These are phyloP conservation scores for Hyphodiscus sp. DNA, from an alignment of 2,329 filamentous ascomycete species.

Conservation along the genomic window DNA sequence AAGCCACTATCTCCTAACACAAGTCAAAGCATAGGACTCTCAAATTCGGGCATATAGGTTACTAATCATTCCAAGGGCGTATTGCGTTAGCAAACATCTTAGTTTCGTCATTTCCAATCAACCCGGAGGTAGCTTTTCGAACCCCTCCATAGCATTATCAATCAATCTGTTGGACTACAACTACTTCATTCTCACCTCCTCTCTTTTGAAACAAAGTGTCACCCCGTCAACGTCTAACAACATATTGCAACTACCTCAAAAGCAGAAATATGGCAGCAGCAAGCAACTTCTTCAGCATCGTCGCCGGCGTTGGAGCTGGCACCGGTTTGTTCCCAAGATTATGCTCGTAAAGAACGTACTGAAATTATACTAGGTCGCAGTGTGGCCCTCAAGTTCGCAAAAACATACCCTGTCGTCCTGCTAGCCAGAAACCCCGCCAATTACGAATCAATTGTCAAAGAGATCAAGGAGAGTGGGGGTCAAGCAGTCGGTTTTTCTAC, in stretches of 20 bases:
- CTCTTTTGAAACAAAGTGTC: neutral
- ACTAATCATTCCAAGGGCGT: neutral
- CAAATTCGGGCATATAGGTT: neutral
- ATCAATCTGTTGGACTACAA: slow-evolving; percentile 2
- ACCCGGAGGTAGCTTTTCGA: neutral
- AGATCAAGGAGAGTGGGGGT: slow-evolving; percentile 63
- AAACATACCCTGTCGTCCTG: slow-evolving; percentile 65
- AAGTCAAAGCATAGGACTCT: neutral
- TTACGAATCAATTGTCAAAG: slow-evolving; percentile 58
- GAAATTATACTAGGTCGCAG: neutral
- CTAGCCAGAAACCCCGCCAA: slow-evolving; percentile 63
- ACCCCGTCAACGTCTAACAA: slow-evolving; percentile 10
- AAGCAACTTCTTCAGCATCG: slow-evolving; percentile 54
- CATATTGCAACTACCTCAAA: slow-evolving; percentile 6
- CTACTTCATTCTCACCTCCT: neutral
- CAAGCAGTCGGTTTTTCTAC: slow-evolving; percentile 64
- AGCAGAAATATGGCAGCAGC: slow-evolving; percentile 20
- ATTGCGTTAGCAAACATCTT: neutral
- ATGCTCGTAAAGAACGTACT: neutral
- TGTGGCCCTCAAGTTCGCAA: slow-evolving; percentile 51
- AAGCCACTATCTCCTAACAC: neutral
- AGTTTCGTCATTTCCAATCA: neutral
- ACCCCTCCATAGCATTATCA: slow-evolving; percentile 8
- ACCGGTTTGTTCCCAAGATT: slow-evolving; percentile 38
- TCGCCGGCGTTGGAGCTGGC: slow-evolving; percentile 68